Evolutionary conservation across 257 asterid species (phyloP).

Genomic region (Knoxia roxburghii): DNA sequence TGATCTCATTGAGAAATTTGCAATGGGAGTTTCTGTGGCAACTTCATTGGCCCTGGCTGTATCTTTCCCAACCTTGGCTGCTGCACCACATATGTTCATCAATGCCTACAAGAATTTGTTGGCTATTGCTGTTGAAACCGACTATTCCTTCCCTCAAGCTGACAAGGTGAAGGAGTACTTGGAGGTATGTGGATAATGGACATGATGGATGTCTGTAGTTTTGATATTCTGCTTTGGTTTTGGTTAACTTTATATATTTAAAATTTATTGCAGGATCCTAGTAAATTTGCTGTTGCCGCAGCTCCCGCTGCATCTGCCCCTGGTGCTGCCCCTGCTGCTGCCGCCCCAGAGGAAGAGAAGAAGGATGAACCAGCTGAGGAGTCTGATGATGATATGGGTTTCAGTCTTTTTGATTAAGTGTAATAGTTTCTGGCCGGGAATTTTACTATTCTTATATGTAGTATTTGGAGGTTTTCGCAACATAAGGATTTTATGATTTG

Average conservation of each 20-base stretch:
- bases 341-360: constrained; percentile 54
- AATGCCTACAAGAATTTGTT: constrained; percentile 74
- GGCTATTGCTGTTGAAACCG: constrained; percentile 68
- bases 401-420: constrained; percentile 65
- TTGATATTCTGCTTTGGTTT: too few species aligned
- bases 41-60: constrained; percentile 65
- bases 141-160: constrained; percentile 82
- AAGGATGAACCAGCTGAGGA: constrained; percentile 70
- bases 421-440: background rate
- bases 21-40: constrained; percentile 68
- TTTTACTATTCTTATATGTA: background rate
- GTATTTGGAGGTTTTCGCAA: too few species aligned
- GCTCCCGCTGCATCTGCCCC: constrained; percentile 47
- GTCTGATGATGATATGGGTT: constrained; percentile 83
- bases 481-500: too few species aligned
- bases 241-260: background rate
- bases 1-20: constrained; percentile 71
- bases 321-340: constrained; percentile 29
- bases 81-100: constrained; percentile 87
- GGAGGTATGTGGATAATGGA: constrained; percentile 28
- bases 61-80: constrained; percentile 82
- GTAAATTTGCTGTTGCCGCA: constrained; percentile 65
- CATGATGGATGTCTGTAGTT: background rate
- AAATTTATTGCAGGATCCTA: constrained; percentile 50
- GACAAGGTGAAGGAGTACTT: constrained; percentile 89